Conservation (phyloP, 768 basidiomycete genomes). For the Xanthoconium purpureum region DNA sequence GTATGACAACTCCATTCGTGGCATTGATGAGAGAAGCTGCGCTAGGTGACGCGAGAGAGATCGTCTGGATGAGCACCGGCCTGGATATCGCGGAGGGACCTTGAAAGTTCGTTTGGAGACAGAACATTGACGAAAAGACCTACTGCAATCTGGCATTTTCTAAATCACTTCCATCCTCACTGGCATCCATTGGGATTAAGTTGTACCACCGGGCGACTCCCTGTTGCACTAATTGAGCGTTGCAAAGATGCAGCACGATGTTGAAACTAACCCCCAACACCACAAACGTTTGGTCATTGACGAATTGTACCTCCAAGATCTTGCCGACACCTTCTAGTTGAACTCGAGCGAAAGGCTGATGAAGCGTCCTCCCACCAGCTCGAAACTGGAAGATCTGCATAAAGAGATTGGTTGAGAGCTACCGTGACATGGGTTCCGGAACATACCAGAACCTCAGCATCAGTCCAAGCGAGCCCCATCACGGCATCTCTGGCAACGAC, state of each 20-base stretch:
- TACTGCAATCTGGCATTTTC: conserved; percentile 19
- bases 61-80: conserved; percentile 1
- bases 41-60: conserved; percentile 8
- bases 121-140: not conserved
- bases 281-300: conserved; percentile 21
- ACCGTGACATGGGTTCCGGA: not conserved
- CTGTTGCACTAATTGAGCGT: conserved; percentile 11
- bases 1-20: conserved; percentile 15
- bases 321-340: conserved; percentile 21
- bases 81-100: conserved; percentile 10
- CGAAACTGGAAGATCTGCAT: conserved; percentile 23
- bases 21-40: conserved; percentile 7
- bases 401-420: not conserved
- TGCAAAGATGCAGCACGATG: not conserved
- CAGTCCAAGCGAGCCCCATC: conserved; percentile 48
- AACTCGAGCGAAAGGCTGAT: conserved; percentile 9
- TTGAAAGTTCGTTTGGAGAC: conserved; percentile 5
- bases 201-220: conserved; percentile 21
- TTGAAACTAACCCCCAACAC: conserved; percentile 25
- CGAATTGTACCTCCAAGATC: conserved; percentile 20
- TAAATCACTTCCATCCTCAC: conserved; percentile 4
- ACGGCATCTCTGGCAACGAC: conserved; percentile 27
- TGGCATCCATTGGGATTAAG: conserved; percentile 8
- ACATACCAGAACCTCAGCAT: conserved; percentile 32
- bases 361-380: not conserved